Evolutionary conservation across 2,329 filamentous ascomycete species (phyloP).

Genomic region (Xylariaceae sp.): DNA sequence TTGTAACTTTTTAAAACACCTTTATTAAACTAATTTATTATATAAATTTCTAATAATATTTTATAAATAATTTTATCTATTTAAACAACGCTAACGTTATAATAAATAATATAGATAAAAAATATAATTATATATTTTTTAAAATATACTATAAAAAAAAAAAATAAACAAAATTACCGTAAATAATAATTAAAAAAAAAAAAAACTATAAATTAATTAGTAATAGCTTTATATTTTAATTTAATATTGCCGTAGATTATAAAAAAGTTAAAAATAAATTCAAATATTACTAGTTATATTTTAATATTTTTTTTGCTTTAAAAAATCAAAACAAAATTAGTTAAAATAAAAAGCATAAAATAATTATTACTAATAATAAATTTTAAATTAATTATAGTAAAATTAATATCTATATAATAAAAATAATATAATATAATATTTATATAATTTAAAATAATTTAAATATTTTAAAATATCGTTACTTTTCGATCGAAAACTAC

Average conservation of each 20-base stretch:
- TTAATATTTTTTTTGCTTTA: too few relatives aligned
- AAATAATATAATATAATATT: neutral
- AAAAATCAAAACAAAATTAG: neutral
- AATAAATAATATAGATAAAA: neutral
- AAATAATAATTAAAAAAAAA: neutral
- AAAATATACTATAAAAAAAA: neutral
- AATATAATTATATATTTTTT: neutral
- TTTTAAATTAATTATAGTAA: neutral
- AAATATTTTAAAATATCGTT: neutral
- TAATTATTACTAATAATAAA: neutral
- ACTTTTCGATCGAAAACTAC: neutral
- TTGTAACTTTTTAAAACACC: neutral
- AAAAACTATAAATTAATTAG: neutral
- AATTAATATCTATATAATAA: neutral
- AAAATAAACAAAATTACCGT: neutral
- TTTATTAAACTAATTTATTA: neutral
- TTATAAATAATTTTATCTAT: neutral
- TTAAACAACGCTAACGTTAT: neutral
- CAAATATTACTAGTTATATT: too few relatives aligned
- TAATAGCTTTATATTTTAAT: neutral
- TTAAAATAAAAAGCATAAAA: neutral
- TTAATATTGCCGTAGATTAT: neutral
- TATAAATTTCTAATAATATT: neutral
- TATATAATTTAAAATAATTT: neutral
- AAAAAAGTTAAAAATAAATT: too few relatives aligned